Evolutionary conservation across 2,329 filamentous ascomycete genomes (phyloP).

Genomic region (Aspergillus latus): DNA sequence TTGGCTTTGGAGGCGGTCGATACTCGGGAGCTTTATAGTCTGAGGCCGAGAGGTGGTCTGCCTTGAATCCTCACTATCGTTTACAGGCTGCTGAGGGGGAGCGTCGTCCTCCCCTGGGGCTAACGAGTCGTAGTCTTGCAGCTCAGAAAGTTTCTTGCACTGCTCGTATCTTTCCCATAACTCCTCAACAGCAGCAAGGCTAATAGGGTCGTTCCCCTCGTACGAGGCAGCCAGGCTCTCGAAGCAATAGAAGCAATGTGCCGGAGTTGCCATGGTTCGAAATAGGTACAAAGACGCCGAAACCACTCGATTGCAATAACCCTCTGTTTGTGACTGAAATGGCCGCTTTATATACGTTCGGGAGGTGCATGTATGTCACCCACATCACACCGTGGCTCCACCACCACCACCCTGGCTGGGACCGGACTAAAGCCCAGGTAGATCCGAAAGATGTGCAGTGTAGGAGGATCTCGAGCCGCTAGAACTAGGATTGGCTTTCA

Average conservation of each 20-base stretch:
- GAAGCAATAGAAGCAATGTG: constrained; percentile 92
- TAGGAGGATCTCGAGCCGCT: constrained; percentile 1
- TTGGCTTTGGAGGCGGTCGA: constrained; percentile 37
- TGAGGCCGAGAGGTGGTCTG: constrained; percentile 17
- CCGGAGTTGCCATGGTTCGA: constrained; percentile 70
- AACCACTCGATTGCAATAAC: background rate
- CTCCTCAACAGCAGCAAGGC: constrained; percentile 67
- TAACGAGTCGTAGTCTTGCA: constrained; percentile 26
- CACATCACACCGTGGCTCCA: constrained; percentile 6
- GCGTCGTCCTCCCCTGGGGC: constrained; percentile 16
- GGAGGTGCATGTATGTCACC: background rate
- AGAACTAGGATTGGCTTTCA: constrained; percentile 3
- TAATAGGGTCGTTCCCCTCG: constrained; percentile 65
- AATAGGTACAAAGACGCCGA: background rate
- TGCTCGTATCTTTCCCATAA: constrained; percentile 61
- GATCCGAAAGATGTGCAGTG: constrained; percentile 7
- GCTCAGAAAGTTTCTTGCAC: constrained; percentile 39
- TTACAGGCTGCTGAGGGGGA: constrained; percentile 17
- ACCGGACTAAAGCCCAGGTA: constrained; percentile 1
- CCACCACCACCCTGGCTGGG: constrained; percentile 5
- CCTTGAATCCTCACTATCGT: constrained; percentile 23
- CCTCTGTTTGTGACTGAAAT: constrained; percentile 1
- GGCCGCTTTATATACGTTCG: background rate
- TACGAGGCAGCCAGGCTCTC: constrained; percentile 78
- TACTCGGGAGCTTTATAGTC: constrained; percentile 32